Percentiles rank a stretch among this genome's conserved stretches.
Evolutionary conservation across 148 eudicot genomes (phyloP).

Genomic region (Hydrangea macrophylla): DNA sequence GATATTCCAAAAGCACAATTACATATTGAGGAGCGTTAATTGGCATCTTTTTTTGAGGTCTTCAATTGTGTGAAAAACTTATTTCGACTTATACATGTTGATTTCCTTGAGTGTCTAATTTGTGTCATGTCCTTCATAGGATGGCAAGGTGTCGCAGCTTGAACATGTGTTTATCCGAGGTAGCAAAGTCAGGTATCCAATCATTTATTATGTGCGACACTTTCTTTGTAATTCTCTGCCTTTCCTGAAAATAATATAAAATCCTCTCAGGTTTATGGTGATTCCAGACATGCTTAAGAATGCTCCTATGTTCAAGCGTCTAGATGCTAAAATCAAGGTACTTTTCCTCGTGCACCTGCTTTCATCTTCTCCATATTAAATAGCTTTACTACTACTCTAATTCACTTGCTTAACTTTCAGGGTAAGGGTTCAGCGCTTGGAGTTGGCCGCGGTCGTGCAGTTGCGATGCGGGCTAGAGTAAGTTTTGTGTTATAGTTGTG

Average conservation of each 20-base stretch:
- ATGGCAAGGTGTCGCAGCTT: slow-evolving; percentile 92
- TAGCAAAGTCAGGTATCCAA: slow-evolving; percentile 85
- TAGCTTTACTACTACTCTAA: neutral
- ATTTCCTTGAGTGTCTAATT: slow-evolving; percentile 1
- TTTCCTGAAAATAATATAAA: slow-evolving; percentile 1
- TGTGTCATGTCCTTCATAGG: slow-evolving; percentile 38
- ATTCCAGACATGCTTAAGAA: slow-evolving; percentile 99
- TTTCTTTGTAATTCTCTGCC: neutral
- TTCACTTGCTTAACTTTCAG: slow-evolving; percentile 32
- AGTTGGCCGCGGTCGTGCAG: slow-evolving; percentile 96
- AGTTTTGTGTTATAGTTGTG: slow-evolving; percentile 1
- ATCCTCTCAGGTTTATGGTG: slow-evolving; percentile 73
- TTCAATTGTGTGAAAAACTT: neutral
- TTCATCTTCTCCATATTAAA: neutral
- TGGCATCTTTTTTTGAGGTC: neutral
- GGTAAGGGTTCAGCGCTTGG: slow-evolving; percentile 95
- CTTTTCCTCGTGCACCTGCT: neutral
- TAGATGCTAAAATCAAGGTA: slow-evolving; percentile 96
- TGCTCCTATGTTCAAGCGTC: slow-evolving; percentile 98
- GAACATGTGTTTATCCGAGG: slow-evolving; percentile 97
- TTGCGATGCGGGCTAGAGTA: slow-evolving; percentile 89
- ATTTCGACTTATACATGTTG: neutral
- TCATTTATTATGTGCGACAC: neutral
- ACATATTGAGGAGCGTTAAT: neutral
- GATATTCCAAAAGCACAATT: neutral